Percentiles rank a stretch among this genome's conserved stretches.
phyloP scores from a whole-genome alignment of 2,329 filamentous ascomycete genomes.

The Iodosphaeria phyllophila region DNA sequence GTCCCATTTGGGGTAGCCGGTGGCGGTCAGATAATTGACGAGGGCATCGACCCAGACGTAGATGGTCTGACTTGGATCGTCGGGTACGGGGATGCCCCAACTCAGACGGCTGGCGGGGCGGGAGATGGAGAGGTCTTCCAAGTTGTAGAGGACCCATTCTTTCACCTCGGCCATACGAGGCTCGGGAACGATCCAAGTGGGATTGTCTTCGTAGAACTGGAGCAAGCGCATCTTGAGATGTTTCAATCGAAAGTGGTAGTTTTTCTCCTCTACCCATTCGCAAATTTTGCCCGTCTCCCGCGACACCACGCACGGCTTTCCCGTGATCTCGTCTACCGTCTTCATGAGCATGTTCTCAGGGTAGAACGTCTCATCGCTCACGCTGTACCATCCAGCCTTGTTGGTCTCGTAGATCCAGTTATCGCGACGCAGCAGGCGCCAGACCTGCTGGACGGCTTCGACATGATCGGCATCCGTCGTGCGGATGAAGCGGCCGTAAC shows the following conservation, averaged over 20 bases:
- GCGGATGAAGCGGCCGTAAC: conserved; percentile 75
- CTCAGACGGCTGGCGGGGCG: conserved; percentile 57
- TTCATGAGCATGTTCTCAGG: conserved; percentile 57
- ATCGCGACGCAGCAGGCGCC: conserved; percentile 58
- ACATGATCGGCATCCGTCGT: conserved; percentile 74
- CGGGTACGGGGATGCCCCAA: conserved; percentile 83
- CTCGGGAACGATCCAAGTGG: conserved; percentile 55
- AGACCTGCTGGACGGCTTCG: conserved; percentile 75
- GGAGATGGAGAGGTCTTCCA: conserved; percentile 81
- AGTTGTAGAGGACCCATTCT: conserved; percentile 53
- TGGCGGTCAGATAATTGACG: conserved; percentile 78
- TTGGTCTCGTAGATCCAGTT: conserved; percentile 70
- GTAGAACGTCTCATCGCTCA: conserved; percentile 95
- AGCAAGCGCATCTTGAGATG: conserved; percentile 64
- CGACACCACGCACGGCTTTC: conserved; percentile 65
- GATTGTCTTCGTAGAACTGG: conserved; percentile 61
- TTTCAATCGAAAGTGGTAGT: conserved; percentile 88
- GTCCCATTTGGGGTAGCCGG: conserved; percentile 63
- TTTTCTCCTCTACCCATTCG: conserved; percentile 83
- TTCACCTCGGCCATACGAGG: conserved; percentile 63
- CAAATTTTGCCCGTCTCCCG: conserved; percentile 82
- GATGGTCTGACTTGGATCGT: conserved; percentile 71
- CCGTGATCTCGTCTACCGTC: conserved; percentile 60
- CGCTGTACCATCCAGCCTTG: conserved; percentile 91
- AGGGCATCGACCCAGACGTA: conserved; percentile 98